phyloP scores from a whole-genome alignment of 768 basidiomycete species.

The Dacryopinax spathularia region DNA sequence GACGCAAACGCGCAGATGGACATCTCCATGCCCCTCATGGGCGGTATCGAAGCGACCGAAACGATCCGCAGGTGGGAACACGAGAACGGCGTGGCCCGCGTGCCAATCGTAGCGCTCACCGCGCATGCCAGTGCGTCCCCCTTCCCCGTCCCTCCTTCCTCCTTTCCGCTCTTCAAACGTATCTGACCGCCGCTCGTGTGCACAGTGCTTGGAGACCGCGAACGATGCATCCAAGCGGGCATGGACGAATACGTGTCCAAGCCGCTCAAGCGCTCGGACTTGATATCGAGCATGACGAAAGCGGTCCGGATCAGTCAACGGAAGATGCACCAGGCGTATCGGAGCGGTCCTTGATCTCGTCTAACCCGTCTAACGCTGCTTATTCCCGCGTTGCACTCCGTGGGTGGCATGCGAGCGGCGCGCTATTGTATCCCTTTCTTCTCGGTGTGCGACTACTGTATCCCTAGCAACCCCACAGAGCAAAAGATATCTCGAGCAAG shows the following conservation, averaged over 20 bases:
- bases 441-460: background rate
- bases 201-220: conserved; percentile 83
- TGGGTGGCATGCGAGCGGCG: too few species aligned
- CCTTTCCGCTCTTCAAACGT: background rate
- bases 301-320: background rate
- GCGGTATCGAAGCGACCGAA: conserved; percentile 94
- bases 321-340: background rate
- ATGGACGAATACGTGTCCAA: conserved; percentile 34
- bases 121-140: conserved; percentile 79
- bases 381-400: too few species aligned
- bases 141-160: background rate
- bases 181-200: too few species aligned
- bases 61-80: conserved; percentile 76
- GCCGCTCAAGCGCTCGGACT: conserved; percentile 19
- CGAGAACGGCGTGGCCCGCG: conserved; percentile 50
- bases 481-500: background rate
- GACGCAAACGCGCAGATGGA: conserved; percentile 58
- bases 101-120: conserved; percentile 90
- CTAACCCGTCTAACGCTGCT: too few species aligned
- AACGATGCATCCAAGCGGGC: conserved; percentile 60
- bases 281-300: conserved; percentile 8
- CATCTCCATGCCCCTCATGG: conserved; percentile 97
- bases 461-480: conserved; percentile 1
- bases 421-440: background rate
- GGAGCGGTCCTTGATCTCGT: too few species aligned